Conservation (phyloP, 225 moss, liverwort and hornwort species). For the Antitrichia curtipendula region DNA sequence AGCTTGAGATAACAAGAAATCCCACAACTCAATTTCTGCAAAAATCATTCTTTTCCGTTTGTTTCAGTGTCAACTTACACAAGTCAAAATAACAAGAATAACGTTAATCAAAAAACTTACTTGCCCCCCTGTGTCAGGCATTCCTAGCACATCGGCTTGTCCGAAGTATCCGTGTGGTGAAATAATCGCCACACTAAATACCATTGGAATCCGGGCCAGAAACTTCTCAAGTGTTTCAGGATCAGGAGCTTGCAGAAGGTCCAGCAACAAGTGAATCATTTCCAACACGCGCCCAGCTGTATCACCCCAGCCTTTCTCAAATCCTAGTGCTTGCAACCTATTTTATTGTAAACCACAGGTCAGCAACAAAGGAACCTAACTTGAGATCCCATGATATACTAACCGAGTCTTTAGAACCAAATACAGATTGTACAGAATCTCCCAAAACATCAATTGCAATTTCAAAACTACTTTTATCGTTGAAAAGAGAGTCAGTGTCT, state of each 20-base stretch:
- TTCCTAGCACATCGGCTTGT: conserved; percentile 69
- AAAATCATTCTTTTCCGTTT: too few relatives aligned
- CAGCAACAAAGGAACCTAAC: not conserved
- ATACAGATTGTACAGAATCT: not conserved
- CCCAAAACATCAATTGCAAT: not conserved
- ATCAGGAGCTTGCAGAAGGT: conserved; percentile 91
- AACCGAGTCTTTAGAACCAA: not conserved
- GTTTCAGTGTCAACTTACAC: not conserved
- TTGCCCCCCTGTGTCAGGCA: conserved; percentile 97
- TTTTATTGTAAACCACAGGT: not conserved
- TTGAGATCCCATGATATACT: not conserved
- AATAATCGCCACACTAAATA: conserved; percentile 76
- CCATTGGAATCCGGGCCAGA: conserved; percentile 60
- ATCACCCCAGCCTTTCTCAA: conserved; percentile 95
- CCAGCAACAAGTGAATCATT: conserved; percentile 57
- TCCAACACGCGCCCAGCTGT: conserved; percentile 61
- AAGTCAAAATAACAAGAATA: not conserved
- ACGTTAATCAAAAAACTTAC: conserved; percentile 9
- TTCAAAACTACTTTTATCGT: not conserved
- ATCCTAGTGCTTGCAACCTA: conserved; percentile 58
- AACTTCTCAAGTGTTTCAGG: conserved; percentile 64
- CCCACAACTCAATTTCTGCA: not conserved
- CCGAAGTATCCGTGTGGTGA: conserved; percentile 97
- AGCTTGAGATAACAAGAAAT: not conserved
- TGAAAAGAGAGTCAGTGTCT: not conserved